Base-by-base conservation (phyloP, 2,329 filamentous ascomycete species). In the Drechslera avenae region DNA sequence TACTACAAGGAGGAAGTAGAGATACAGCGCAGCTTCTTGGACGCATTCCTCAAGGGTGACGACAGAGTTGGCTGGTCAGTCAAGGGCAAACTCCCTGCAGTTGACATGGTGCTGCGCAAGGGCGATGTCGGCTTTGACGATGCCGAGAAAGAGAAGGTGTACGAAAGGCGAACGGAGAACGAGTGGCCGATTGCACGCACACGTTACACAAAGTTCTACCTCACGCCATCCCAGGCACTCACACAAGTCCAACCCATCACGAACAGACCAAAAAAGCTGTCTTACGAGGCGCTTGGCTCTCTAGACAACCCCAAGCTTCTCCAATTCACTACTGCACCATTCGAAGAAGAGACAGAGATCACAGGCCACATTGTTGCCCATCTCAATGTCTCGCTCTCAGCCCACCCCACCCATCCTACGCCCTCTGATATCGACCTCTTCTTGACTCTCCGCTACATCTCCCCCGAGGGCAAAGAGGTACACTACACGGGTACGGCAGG, bases 1-100 rank as follows among this genome's bases (percentile, higher is more conserved):
- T 90, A 89, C 72, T 88, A 89, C 64, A 69, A 80, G 1, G 83
- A 89, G 39, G 84, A 89, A 55, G 86, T 88, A 0, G 83, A 87
- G 53, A 60, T 90, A 0, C 87, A 90, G 63, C 79, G 77, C 39
- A 83, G 81, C 57, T 90, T 90, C 67, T 73, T 90, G 0, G 85
- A 89, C 51, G 86, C 86, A 0, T 90, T 90, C 63, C 77, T 90
- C 30, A 89, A 89, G 59, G 83, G 78, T 1, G 79, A 89, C 0
- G 87, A 90, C 59, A 74, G 76, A 0, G 76, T 76, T 0, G 85
- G 85, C n/a, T 88, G 85, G 85, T 79, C 78, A 0, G 62, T 74
- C 8, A 75, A 78, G 9, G 84, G 86, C 19, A 83, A 83, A 46
- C 73, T 86, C 0, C 78, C 86, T 0, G 79, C 83, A 0, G 85